Base-by-base conservation (phyloP, 1,284 basidiomycete species). In the Tilletia indica region DNA sequence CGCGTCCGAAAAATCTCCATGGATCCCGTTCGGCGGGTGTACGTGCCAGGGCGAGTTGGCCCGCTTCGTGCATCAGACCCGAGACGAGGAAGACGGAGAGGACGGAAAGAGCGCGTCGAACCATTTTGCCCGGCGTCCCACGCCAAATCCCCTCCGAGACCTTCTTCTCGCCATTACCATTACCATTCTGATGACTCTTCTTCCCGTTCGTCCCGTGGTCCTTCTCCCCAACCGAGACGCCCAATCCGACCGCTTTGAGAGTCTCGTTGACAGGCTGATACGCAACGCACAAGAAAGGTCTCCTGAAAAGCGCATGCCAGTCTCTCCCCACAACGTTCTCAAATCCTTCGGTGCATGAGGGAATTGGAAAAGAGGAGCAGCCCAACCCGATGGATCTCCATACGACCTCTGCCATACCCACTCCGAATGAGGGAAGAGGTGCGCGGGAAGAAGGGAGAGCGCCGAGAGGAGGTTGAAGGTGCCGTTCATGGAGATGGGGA, bases 61-160 rank as follows among this genome's bases (percentile, higher is more conserved):
- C 77, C 2, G 72, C 14, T 1, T 78, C 73, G 51, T 78, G 77
- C 8, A 78, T 8, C 14, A 74, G 42, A 19, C 70, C 73, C 8
- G 77, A 78, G n/a, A 61, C 67, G 14, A 72, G 6, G 25, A 77
- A 77, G 1, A 71, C 64, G 3, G 72, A 73, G 16, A 69, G 66
- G 4, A 63, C 56, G 51, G 34, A 51, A 6, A 75, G 70, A 0
- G 61, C 76, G 36, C 61, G 61, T 12, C 61, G 61, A 12, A 42
- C 9, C 9, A 39, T 25, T 14, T 16, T 25, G 14, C 61, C 61
- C 12, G 0, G 73, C 69, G 4, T 63, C 56, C 34, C 68, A 51
- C 11, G 72, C 74, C 2, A 68, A 21, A 0, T 51, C 42, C 39
- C 64, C 45, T 14, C 74, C 71, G 1, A 70, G 49, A 4, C 72